These are phyloP conservation scores for Rhazya stricta DNA, from an alignment of 257 asterid species.

Conservation along the genomic window DNA sequence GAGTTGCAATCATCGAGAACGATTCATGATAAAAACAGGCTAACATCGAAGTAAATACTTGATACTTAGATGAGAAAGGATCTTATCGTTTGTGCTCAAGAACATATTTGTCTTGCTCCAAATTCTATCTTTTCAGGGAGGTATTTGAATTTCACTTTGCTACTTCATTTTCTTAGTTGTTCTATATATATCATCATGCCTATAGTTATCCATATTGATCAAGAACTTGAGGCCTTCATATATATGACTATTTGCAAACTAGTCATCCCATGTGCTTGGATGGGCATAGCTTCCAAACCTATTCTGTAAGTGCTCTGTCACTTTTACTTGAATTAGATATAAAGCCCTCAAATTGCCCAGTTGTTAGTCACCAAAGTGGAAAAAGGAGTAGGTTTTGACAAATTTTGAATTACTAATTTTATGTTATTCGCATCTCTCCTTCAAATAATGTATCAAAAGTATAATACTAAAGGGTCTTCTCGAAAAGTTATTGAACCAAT, in stretches of 20 bases:
- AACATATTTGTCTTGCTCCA: not conserved
- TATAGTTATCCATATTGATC: conserved; percentile 7
- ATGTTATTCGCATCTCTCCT: too few relatives aligned
- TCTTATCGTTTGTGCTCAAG: not conserved
- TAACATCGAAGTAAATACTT: not conserved
- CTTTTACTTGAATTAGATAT: conserved; percentile 15
- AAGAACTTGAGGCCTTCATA: not conserved
- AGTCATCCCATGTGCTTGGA: conserved; percentile 41
- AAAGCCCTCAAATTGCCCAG: conserved; percentile 24
- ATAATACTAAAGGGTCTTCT: too few relatives aligned
- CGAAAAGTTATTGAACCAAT: not conserved
- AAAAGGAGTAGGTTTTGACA: not conserved
- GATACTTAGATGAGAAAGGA: not conserved
- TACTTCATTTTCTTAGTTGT: conserved; percentile 8
- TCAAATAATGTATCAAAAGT: too few relatives aligned
- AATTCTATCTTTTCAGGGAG: conserved; percentile 1
- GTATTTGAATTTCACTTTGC: conserved; percentile 21
- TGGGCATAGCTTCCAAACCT: conserved; percentile 25
- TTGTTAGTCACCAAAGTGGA: conserved; percentile 29
- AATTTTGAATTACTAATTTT: not conserved
- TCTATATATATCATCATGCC: conserved; percentile 8
- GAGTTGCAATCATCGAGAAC: not conserved
- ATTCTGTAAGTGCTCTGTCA: conserved; percentile 24
- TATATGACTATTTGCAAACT: conserved; percentile 4
- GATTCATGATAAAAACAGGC: not conserved